Evolutionary conservation across 495 filamentous ascomycete genomes (phyloP), one percentile per base, ranked within the genome.

Genomic region (Penicillium crystallinum): DNA sequence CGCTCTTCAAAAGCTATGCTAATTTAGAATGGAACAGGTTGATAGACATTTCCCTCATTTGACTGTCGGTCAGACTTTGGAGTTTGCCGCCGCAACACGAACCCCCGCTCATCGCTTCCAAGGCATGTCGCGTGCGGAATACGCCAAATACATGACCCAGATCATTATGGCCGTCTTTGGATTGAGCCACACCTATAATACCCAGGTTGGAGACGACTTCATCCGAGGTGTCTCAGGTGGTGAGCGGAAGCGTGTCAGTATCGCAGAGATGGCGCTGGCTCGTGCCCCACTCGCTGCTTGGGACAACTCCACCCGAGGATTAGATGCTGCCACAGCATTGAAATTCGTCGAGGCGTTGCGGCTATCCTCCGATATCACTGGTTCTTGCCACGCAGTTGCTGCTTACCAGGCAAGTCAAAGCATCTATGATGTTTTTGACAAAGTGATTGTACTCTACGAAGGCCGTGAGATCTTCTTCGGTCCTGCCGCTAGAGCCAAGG

Each of bases 231-330:
- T 95, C 14, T 88, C 83, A n/a, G 90, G 90, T 39, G 90, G 90
- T 31, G 90, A 96, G 64, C 72, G 88, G 22, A 93, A 92, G 73
- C 82, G 70, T n/a, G 70, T 74, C 12, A 64, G 62, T 61, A 75
- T 77, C 37, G 74, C 73, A 4, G 71, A 83, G 59, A 77, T 77
- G 61, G 81, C 89, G 62, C 70, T 89, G 17, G 83, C 83, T 9
- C 82, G 84, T 41, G 83, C 83, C 9, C 82, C 81, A 40, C 69
- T 95, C 15, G 76, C 80, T 36, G 86, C 80, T 4, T 93, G 89
- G 87, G 90, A 95, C 62, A 93, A 96, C 67, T 83, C 80, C 25
- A 92, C 89, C 3, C 81, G 90, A 52, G 90, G 90, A 29, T 73
- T 95, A 27, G 90, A 96, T 59, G 84, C 86, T 2, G 86, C 84